These are phyloP conservation scores for Vitis labrusca DNA, from an alignment of 164 flowering plant species.

Conservation along the genomic window DNA sequence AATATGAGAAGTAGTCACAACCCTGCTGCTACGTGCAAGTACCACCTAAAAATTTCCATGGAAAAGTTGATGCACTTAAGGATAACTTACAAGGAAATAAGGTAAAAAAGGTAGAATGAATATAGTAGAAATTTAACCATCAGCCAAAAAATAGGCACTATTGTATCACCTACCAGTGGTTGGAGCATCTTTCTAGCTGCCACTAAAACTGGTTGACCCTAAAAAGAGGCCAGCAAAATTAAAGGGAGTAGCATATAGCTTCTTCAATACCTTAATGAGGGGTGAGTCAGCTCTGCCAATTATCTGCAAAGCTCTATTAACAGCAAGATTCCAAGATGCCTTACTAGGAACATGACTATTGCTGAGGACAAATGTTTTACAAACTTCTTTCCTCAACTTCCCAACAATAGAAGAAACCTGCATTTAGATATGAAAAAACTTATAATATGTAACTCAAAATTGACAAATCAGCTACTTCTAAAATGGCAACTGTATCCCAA, in stretches of 20 bases:
- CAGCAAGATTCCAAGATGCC: constrained; percentile 63
- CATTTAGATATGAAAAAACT: constrained; percentile 8
- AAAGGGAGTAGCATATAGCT: not conserved
- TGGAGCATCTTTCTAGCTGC: no score
- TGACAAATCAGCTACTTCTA: not conserved
- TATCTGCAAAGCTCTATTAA: constrained; percentile 63
- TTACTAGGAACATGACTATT: constrained; percentile 60
- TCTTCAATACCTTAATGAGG: constrained; percentile 60
- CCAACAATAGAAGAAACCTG: constrained; percentile 61
- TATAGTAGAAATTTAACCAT: not conserved
- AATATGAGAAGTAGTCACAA: constrained; percentile 55
- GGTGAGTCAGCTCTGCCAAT: constrained; percentile 53
- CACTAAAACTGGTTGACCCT: not conserved
- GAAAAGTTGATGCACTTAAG: constrained; percentile 10
- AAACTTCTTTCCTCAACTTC: constrained; percentile 37
- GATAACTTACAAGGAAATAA: not conserved
- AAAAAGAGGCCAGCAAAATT: not conserved
- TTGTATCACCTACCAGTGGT: not conserved
- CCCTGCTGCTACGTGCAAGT: constrained; percentile 83
- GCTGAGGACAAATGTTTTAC: constrained; percentile 41
- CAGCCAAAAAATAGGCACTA: not conserved
- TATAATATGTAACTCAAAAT: not conserved
- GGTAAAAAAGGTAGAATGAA: not conserved
- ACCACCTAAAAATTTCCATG: constrained; percentile 63
- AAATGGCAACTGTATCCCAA: not conserved